Evolutionary conservation across 805 yeast genomes (phyloP).

Genomic region (Kazachstania africana): DNA sequence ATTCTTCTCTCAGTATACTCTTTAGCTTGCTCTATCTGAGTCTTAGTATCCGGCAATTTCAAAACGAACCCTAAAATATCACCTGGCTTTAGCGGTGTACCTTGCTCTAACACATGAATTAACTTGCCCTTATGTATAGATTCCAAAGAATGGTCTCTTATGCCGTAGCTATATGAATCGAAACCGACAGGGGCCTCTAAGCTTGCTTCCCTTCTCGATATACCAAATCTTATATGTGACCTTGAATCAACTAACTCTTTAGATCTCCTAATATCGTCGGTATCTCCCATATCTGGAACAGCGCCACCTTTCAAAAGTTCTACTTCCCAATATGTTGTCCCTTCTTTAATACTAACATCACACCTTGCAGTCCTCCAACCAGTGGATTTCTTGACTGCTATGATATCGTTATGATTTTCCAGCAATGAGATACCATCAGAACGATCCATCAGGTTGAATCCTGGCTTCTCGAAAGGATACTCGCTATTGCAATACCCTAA

Average conservation of each 20-base stretch:
- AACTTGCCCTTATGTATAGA: too few species aligned
- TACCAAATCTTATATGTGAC: constrained; percentile 68
- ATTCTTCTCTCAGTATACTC: too few species aligned
- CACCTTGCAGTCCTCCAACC: constrained; percentile 80
- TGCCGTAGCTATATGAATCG: too few species aligned
- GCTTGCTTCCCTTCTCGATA: constrained; percentile 76
- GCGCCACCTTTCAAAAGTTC: constrained; percentile 34
- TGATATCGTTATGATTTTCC: constrained; percentile 21
- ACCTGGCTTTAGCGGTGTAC: too few species aligned
- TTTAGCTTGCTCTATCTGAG: too few species aligned
- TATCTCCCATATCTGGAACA: constrained; percentile 1
- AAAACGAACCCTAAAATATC: too few species aligned
- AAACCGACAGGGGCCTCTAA: constrained; percentile 93
- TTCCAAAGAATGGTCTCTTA: too few species aligned
- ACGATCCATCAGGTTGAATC: constrained; percentile 38
- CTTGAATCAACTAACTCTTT: constrained; percentile 21
- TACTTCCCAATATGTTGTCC: constrained; percentile 71
- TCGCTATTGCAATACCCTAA: constrained; percentile 70
- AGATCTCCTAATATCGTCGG: not conserved
- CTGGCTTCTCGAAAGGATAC: constrained; percentile 39
- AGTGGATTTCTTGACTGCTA: constrained; percentile 40
- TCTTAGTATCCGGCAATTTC: too few species aligned
- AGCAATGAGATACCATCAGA: constrained; percentile 42
- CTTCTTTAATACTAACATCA: constrained; percentile 67
- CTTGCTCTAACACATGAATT: too few species aligned